Base-by-base conservation (phyloP, 2,329 filamentous ascomycete species). In the Aspergillus ibericus region DNA sequence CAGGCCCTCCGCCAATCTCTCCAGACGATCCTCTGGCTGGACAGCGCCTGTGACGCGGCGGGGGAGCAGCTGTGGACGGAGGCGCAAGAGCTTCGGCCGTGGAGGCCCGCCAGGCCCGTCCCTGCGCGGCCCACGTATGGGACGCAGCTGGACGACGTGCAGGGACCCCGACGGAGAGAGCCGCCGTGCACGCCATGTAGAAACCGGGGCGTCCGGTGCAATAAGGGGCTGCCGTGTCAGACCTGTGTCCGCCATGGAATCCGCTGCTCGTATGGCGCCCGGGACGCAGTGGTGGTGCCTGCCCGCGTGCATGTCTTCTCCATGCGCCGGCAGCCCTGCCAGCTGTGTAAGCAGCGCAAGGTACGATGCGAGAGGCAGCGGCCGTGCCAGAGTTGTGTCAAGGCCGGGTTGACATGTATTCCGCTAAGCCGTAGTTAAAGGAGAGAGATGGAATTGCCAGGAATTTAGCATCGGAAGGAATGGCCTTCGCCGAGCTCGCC, bases 31-130 rank as follows among this genome's bases (percentile, higher is more conserved):
- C 32, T 42, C 2, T 56, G 54, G 54, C 34, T 56, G 1, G 35
- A 50, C 16, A 49, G 35, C 18, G 54, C 54, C 1, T 56, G 54
- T 20, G 54, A 56, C n/a, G 42, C 25, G 9, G 44, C 54, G 1
- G 54, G 54, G 1, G 34, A 50, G 27, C 16, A 42, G 10, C 32
- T 56, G 3, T 56, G 54, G 54, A 22, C 29, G 2, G 44, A 56
- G n/a, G 35, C 15, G 3, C 20, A 52, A 16, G 1, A 5, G 20
- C 9, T 13, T 2, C 9, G 20, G 15, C 15, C 12, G 13, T 7
- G 3, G 1, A 20, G 3, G 8, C 6, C 16, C 4, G 15, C 20
- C 3, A 27, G 44, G 22, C 5, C 13, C 8, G 5, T 9, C 10
- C 2, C 15, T n/a, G 15, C 4, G 12, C 13, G 15, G 1, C 20